phyloP scores from a whole-genome alignment of 768 basidiomycete genomes.

The Sporobolomyces roseus region DNA sequence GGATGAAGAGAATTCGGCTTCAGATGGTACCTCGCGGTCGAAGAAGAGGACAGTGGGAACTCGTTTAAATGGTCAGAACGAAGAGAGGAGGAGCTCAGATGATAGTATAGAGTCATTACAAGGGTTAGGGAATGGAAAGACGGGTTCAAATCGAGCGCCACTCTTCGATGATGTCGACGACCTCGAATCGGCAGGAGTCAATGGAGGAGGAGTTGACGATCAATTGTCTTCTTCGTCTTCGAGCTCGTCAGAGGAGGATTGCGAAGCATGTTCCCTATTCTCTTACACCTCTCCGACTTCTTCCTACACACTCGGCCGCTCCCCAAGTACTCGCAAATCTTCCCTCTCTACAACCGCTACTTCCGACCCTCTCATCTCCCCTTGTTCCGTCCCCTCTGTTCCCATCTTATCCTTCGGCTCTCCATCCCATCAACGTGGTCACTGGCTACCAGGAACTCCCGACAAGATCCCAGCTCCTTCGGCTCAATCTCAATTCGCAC shows the following conservation, averaged over 20 bases:
- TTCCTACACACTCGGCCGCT: slow-evolving; percentile 2
- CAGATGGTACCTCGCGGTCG: slow-evolving; percentile 9
- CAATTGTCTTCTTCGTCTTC: neutral
- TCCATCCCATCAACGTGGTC: slow-evolving; percentile 2
- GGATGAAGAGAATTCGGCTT: neutral
- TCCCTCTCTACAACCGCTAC: slow-evolving; percentile 4
- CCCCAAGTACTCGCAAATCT: neutral
- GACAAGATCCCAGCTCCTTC: slow-evolving; percentile 10
- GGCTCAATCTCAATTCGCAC: neutral
- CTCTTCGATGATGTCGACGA: slow-evolving; percentile 13
- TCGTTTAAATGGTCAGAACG: too few species aligned
- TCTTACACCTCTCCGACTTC: slow-evolving; percentile 1
- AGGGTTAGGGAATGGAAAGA: neutral
- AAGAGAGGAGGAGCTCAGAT: neutral
- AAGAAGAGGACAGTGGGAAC: neutral
- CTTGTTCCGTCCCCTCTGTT: neutral
- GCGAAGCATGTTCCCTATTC: neutral
- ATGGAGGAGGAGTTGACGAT: too few species aligned
- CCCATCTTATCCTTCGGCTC: slow-evolving; percentile 9
- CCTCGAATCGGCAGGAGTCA: too few species aligned
- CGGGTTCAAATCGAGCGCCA: slow-evolving; percentile 4
- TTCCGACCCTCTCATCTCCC: slow-evolving; percentile 32
- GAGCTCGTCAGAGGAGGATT: slow-evolving; percentile 7
- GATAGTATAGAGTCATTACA: neutral
- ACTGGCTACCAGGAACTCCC: slow-evolving; percentile 21